phyloP scores from a whole-genome alignment of 148 eudicot species.

The Cornus kousa region DNA sequence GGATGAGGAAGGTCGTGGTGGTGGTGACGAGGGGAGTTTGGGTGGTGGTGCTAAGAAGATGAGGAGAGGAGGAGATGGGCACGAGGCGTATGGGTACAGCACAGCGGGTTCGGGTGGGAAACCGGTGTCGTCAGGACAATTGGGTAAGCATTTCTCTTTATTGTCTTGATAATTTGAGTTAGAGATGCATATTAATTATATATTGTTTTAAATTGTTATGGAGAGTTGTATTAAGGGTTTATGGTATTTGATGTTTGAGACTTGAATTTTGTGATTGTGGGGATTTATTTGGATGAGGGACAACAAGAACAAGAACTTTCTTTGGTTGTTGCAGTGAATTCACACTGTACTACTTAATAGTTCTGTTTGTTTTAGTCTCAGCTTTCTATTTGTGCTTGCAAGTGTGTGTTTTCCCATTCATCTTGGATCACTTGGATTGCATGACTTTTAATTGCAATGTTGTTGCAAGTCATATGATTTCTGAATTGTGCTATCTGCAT shows the following conservation, averaged over 20 bases:
- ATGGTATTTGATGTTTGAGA: neutral
- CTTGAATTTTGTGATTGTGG: neutral
- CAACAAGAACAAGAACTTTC: neutral
- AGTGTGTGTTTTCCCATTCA: too few species aligned
- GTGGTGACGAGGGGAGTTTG: conserved; percentile 21
- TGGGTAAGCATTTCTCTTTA: conserved; percentile 37
- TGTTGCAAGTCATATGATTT: too few species aligned
- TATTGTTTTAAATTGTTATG: too few species aligned
- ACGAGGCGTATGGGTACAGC: conserved; percentile 10
- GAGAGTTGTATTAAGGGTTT: too few species aligned
- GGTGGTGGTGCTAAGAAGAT: conserved; percentile 33
- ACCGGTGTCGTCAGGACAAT: conserved; percentile 5
- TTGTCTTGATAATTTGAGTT: neutral
- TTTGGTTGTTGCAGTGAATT: neutral
- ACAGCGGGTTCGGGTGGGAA: conserved; percentile 3
- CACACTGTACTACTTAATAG: too few species aligned
- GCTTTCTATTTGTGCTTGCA: too few species aligned
- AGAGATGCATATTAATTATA: too few species aligned
- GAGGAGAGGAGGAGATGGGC: conserved; percentile 4
- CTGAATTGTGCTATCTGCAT: neutral
- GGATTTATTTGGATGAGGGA: neutral
- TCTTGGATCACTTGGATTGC: neutral
- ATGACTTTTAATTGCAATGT: neutral
- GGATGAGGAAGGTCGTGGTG: conserved; percentile 26
- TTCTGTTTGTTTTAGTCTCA: too few species aligned